Base-by-base conservation (phyloP, 805 yeast species). In the Starmerella sp. region DNA sequence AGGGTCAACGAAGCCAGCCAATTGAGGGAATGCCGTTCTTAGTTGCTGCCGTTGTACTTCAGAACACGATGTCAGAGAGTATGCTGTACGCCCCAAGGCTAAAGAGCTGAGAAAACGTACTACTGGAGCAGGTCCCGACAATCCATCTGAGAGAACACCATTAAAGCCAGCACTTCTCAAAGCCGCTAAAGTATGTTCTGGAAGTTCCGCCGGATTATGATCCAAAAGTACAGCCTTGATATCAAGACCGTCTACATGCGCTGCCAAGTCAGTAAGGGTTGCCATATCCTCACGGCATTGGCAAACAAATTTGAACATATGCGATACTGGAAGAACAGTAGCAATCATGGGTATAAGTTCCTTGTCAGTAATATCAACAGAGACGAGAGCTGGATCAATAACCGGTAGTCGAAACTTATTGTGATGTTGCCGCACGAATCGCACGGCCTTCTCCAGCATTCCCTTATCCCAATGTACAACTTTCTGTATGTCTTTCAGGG, bases 311-410 rank as follows among this genome's bases (percentile, higher is more conserved):
- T 95, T 81, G 44, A 77, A 67, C 44, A 80, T 68, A 15, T 84
- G 77, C 52, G 74, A 74, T 45, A 69, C 67, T 51, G 78, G 81
- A 7, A 86, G 74, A 6, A 80, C 72, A 49, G 77, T 74, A 50
- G 82, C 86, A 52, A 88, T 66, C 54, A 77, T 79, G 9, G 75
- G 72, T 0, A 85, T 82, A 61, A 75, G 77, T 9, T 66, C 60
- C 9, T 69, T 66, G 55, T 81, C 77, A 1, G 72, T 73, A 0
- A 83, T 78, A 5, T 77, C 73, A 28, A 91, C 74, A 0, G 84
- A 74, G 31, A 88, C 71, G 8, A 83, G 68, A 0, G 97, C 90
- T 0, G 96, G 95, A 63, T 85, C 95, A 55, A 73, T 79, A 53
- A 85, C 78, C 11, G 68, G 66, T 0, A 69, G 69, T 48, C 68